Base-by-base conservation (phyloP, 164 flowering plant species). In the Umbilicus rupestris region DNA sequence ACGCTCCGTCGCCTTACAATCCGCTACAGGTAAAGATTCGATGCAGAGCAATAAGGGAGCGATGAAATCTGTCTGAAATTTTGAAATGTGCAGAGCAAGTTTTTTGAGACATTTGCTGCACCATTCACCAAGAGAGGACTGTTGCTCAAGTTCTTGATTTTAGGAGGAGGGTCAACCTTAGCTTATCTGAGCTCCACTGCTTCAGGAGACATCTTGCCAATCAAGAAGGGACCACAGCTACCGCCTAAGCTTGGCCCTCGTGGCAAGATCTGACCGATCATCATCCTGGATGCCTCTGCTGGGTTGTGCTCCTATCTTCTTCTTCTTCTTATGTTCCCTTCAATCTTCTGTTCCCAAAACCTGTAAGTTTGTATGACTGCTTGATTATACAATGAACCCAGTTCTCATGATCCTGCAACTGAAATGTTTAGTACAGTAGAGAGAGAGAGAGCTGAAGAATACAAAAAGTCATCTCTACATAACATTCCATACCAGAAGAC, bases 91-190 rank as follows among this genome's bases (percentile, higher is more conserved):
- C 81, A 92, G 98, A 91, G 98, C 91, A 90, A 90, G 77, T 94
- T 94, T 86, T 90, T 94, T 77, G 97, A 94, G 89, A 94, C 97
- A 77, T 86, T 91, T 84, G 97, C 96, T 3, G 96, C 95, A 35
- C 97, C 96, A 72, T 94, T 94, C 84, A 89, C 97, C 72, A 94
- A 89, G 86, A 90, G 97, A 78, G 95, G 95, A 22, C 70, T 94
- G 47, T 72, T 94, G 82, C 95, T 94, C 68, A 90, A 94, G 82
- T 94, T 90, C 83, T 78, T 91, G 84, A 78, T 90, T 42, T 39
- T 94, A 77, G 97, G 98, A 62, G 96, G 98, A 59, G 97, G 90
- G n/a, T 78, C 86, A 35, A 76, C 85, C 24, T 83, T 89, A 64
- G 89, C 89, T 26, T 94, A 87, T 73, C 67, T 86, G 64, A 94